Conservation (phyloP, 768 basidiomycete genomes). For the Pleurotus salmoneostramineus region DNA sequence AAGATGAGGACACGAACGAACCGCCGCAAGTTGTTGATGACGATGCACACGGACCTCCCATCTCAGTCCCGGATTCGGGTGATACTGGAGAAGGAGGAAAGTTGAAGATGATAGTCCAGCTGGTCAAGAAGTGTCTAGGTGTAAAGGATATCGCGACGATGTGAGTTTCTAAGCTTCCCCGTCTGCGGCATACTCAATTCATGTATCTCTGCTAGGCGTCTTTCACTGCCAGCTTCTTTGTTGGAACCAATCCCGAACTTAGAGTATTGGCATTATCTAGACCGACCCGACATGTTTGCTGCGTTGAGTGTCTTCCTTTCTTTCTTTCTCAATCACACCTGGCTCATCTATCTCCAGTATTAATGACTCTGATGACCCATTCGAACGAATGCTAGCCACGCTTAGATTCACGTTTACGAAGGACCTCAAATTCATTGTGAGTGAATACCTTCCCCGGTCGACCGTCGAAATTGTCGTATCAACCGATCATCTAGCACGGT, state of each 20-base stretch:
- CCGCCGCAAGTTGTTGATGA: slow-evolving; percentile 30
- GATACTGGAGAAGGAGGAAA: slow-evolving; percentile 86
- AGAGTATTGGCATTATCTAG: slow-evolving; percentile 94
- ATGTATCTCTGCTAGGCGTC: slow-evolving; percentile 51
- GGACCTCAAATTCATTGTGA: slow-evolving; percentile 87
- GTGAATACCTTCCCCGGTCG: slow-evolving; percentile 22
- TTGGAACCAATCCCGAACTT: slow-evolving; percentile 94
- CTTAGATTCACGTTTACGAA: slow-evolving; percentile 88
- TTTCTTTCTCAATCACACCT: neutral
- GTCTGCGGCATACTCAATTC: neutral
- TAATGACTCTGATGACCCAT: slow-evolving; percentile 88
- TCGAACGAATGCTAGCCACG: slow-evolving; percentile 93
- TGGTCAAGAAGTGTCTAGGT: slow-evolving; percentile 88
- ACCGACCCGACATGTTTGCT: slow-evolving; percentile 87
- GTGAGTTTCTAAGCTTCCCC: slow-evolving; percentile 39
- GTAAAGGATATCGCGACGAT: slow-evolving; percentile 95
- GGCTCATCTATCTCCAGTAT: slow-evolving; percentile 47
- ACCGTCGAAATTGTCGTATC: slow-evolving; percentile 5
- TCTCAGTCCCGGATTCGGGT: slow-evolving; percentile 65
- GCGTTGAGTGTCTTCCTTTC: slow-evolving; percentile 53
- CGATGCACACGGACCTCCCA: slow-evolving; percentile 49
- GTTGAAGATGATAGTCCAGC: slow-evolving; percentile 89
- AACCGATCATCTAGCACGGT: slow-evolving; percentile 55
- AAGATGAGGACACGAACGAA: slow-evolving; percentile 2
- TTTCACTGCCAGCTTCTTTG: slow-evolving; percentile 89